Base-by-base conservation (phyloP, 805 yeast species). In the Metschnikowia sp. region DNA sequence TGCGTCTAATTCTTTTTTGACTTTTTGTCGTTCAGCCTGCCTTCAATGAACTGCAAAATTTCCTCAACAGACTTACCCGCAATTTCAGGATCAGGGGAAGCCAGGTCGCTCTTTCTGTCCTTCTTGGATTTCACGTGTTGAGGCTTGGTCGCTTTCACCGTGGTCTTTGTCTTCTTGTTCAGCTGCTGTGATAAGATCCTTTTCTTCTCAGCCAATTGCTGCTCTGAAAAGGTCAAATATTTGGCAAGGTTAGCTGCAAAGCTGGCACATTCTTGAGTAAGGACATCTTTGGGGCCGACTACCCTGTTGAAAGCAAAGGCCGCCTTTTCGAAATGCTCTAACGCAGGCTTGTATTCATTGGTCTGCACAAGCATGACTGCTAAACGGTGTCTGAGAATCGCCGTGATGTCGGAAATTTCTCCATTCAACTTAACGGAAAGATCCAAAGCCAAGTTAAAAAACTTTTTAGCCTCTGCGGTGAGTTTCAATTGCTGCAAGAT, bases 31-130 rank as follows among this genome's bases (percentile, higher is more conserved):
- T 39, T 46, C 34, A 43, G 44, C 13, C 62, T 50, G 43, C 92
- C 92, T 63, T 83, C 85, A 59, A 88, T 84, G 60, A 81, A 88
- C 50, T 75, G 74, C 66, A 88, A 69, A 49, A 88, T 75, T 50
- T 86, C 95, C 45, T 85, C 92, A 44, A 87, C 77, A 15, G 88
- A 81, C 64, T 83, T 77, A 45, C 72, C 68, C 8, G 86, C 83
- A 51, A 86, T 72, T 32, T 77, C 79, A 13, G 86, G 81, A 55
- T 76, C 72, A 11, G 66, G 55, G 34, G 75, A 50, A 26, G 56
- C 50, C 39, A 26, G 32, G 8, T 19, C 40, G 33, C 49, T 42
- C 19, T 42, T 42, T 32, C 54, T 50, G 36, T 60, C 49, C 42
- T 55, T 62, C 22, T 44, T 52, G 19, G 49, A 50, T 32, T 47